Percentiles rank a stretch among this genome's conserved stretches.
phyloP scores from a whole-genome alignment of 23 red algal genomes.

The Pyropia haitanensis region DNA sequence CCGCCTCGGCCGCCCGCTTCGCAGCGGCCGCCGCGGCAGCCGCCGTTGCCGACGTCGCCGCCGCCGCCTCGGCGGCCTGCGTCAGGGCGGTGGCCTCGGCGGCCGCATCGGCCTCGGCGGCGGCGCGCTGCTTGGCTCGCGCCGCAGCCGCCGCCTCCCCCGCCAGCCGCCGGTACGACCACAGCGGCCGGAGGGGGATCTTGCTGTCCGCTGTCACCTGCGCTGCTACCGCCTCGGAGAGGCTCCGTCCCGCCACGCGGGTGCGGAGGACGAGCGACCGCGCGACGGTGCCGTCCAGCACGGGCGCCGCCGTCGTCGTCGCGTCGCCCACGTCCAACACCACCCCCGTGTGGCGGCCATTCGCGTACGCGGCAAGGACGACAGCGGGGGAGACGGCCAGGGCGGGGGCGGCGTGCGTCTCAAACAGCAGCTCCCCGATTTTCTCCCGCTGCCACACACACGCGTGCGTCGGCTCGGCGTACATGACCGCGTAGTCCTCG shows the following conservation, averaged over 20 bases:
- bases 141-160: too few species aligned
- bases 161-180: constrained; percentile 45
- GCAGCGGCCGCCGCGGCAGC: too few species aligned
- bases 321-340: constrained; percentile 86
- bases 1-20: too few species aligned
- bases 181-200: constrained; percentile 26
- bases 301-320: constrained; percentile 64
- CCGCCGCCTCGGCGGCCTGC: constrained; percentile 33
- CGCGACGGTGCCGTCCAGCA: constrained; percentile 68
- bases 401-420: constrained; percentile 86
- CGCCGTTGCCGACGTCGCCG: constrained; percentile 12
- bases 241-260: constrained; percentile 33
- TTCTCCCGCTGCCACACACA: constrained; percentile 58
- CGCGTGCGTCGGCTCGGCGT: constrained; percentile 76
- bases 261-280: constrained; percentile 56
- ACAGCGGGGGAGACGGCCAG: constrained; percentile 54
- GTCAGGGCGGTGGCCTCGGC: constrained; percentile 8
- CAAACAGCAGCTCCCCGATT: constrained; percentile 81
- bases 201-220: not conserved
- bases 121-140: too few species aligned
- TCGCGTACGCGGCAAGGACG: constrained; percentile 70
- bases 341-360: constrained; percentile 68
- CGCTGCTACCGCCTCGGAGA: constrained; percentile 15
- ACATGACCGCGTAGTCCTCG: constrained; percentile 65
- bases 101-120: too few species aligned